Evolutionary conservation across 139 green algal species (phyloP).

Genomic region (Trebouxia sp.): DNA sequence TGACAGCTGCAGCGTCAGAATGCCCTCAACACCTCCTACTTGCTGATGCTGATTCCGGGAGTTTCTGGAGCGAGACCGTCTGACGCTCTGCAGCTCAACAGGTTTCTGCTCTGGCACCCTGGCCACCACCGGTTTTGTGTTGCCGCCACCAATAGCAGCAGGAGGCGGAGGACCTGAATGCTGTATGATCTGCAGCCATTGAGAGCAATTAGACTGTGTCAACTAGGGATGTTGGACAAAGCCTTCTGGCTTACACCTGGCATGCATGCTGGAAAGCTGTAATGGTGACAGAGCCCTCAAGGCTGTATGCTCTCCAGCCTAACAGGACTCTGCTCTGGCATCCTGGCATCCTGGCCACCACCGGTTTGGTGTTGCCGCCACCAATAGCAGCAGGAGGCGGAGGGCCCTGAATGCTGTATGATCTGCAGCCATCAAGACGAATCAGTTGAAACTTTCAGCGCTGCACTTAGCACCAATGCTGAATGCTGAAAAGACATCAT

Average conservation of each 20-base stretch:
- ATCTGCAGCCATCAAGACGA: too few relatives aligned
- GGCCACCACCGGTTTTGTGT: neutral
- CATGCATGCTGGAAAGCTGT: too few relatives aligned
- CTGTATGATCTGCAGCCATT: conserved; percentile 19
- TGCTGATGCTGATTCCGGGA: neutral
- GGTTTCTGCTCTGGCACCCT: neutral
- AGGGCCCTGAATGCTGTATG: conserved; percentile 6
- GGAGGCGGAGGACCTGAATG: neutral
- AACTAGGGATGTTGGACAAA: too few relatives aligned
- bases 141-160: neutral
- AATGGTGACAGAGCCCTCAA: too few relatives aligned
- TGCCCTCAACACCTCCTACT: conserved; percentile 23
- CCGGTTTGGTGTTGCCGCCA: neutral
- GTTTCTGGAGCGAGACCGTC: neutral
- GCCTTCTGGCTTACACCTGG: too few relatives aligned
- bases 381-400: neutral
- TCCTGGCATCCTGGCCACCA: neutral
- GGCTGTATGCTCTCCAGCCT: too few relatives aligned
- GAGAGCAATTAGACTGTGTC: too few relatives aligned
- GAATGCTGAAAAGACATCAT: too few relatives aligned
- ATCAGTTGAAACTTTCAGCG: too few relatives aligned
- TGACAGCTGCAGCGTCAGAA: conserved; percentile 33
- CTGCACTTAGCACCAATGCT: too few relatives aligned
- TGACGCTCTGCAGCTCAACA: too few relatives aligned
- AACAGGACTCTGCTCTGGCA: neutral